Base-by-base conservation (phyloP, 176 grass and related monocot genomes). In the Secale cereale region DNA sequence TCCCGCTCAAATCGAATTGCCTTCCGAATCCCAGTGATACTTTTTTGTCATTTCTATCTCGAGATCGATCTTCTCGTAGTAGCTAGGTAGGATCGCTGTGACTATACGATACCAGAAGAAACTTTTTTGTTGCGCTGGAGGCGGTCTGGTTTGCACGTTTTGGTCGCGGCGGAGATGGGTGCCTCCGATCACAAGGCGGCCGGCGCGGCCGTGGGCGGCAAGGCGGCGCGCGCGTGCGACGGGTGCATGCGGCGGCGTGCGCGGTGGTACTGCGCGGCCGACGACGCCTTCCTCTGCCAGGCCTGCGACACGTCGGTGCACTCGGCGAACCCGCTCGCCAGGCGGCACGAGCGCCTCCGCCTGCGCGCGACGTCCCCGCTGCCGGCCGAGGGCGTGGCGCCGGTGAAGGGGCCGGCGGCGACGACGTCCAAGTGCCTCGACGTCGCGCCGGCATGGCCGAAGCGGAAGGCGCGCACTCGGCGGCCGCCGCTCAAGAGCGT, bases 231-330 rank as follows among this genome's bases (percentile, higher is more conserved):
- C 17, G 89, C 93, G 4, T 98, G 96, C 70, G 91, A 98, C 60
- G 85, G 89, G 3, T 98, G 96, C 88, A 69, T 93, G 35, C 75
- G 91, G 15, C 86, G 89, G 39, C 91, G 97, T 6, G 97, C 93
- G 81, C 91, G 93, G 68, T 98, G 97, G 97, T 98, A 94, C 59
- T 98, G 97, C 83, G 93, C 86, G 8, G 93, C 96, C 0, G 93
- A 98, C 77, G 91, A 95, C 59, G 96, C 93, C 2, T 98, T 98
- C 86, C 86, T 98, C 20, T 98, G 96, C 83, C 96, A 92, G 89
- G 76, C 48, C 3, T 98, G 96, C 65, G 96, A 98, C 86, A 78
- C 89, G 32, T 94, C 93, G 10, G 96, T 98, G 83, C 96, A 98
- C 89, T 94, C 93, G 22, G 96, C 91, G 13, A 95, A 98, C 59